Base-by-base conservation (phyloP, 2,329 filamentous ascomycete species). In the Ambrosiella cleistominuta region DNA sequence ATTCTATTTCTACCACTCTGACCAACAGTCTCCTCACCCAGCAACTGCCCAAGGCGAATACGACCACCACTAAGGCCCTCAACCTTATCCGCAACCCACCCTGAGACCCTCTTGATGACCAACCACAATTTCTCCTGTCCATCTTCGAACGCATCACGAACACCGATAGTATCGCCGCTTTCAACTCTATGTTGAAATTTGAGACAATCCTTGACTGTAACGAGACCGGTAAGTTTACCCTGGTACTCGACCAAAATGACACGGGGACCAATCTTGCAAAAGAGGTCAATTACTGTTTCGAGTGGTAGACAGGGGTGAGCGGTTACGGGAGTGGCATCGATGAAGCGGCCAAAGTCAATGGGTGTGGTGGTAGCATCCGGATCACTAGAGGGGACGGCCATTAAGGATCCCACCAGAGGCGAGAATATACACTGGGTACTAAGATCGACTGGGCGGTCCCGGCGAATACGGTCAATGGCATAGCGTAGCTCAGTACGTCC, bases 141-240 rank as follows among this genome's bases (percentile, higher is more conserved):
- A 45, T 58, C 60, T 60, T 80, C 77, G 39, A 74, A 69, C 57
- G 80, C 69, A 35, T 73, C 70, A 50, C 76, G 72, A 59, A 83
- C 80, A 38, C 81, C 76, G 60, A 79, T 77, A 3, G 80, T 80
- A 64, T 87, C 83, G 70, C 93, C 89, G 47, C 87, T 87, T 69
- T 98, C 93, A 0, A 86, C 88, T 73, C 93, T 94, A 78, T 97
- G 95, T 69, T 98, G 91, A 66, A 95, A 97, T 68, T 93, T 95
- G 58, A 98, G 73, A 64, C 93, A 97, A 68, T 98, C 93, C 69
- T 98, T 98, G 62, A 96, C 86, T 0, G 93, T 98, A 0, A 98
- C 87, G 0, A 98, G 76, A 0, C 93, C 93, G 0, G 79, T 80
- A 1, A 98, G 76, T 54, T 81, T 80, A 12, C 93, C 93, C 60